These are phyloP conservation scores for Aureobasidium sp. DNA, from an alignment of 2,329 filamentous ascomycete genomes.

Conservation along the genomic window DNA sequence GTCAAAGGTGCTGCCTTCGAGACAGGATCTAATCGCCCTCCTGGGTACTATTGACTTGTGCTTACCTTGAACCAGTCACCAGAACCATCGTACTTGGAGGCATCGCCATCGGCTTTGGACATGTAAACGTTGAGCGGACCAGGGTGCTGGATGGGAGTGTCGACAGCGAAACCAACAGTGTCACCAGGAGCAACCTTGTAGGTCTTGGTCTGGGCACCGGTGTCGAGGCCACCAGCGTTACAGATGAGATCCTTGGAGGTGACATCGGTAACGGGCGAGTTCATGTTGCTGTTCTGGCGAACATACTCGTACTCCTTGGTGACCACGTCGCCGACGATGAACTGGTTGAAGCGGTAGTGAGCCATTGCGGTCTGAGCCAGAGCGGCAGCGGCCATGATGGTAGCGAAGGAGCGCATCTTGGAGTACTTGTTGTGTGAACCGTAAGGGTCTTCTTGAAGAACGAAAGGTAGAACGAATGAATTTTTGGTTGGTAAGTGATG, in stretches of 20 bases:
- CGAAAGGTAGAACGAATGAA: conserved; percentile 11
- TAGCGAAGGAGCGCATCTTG: conserved; percentile 30
- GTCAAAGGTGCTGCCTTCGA: no score
- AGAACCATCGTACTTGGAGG: conserved; percentile 37
- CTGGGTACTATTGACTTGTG: no score
- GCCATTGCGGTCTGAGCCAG: conserved; percentile 27
- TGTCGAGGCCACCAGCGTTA: conserved; percentile 29
- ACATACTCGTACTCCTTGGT: conserved; percentile 43
- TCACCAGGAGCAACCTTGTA: conserved; percentile 12
- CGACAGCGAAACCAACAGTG: conserved; percentile 20
- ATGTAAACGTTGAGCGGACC: conserved; percentile 23
- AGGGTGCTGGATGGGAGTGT: conserved; percentile 22
- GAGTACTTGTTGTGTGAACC: conserved; percentile 15
- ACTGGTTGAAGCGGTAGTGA: conserved; percentile 26
- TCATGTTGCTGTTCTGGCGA: conserved; percentile 35
- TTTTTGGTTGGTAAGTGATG: conserved; percentile 4
- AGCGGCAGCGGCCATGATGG: conserved; percentile 27
- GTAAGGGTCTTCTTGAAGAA: conserved; percentile 18
- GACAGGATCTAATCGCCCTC: no score
- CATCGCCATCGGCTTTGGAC: conserved; percentile 37
- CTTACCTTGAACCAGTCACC: conserved; percentile 29
- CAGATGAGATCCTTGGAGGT: conserved; percentile 30
- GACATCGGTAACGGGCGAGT: conserved; percentile 32
- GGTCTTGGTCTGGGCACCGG: conserved; percentile 23
- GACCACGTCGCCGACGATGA: conserved; percentile 38